Conservation (phyloP, 2,329 filamentous ascomycete genomes). For the Fusarium sulawesiense region DNA sequence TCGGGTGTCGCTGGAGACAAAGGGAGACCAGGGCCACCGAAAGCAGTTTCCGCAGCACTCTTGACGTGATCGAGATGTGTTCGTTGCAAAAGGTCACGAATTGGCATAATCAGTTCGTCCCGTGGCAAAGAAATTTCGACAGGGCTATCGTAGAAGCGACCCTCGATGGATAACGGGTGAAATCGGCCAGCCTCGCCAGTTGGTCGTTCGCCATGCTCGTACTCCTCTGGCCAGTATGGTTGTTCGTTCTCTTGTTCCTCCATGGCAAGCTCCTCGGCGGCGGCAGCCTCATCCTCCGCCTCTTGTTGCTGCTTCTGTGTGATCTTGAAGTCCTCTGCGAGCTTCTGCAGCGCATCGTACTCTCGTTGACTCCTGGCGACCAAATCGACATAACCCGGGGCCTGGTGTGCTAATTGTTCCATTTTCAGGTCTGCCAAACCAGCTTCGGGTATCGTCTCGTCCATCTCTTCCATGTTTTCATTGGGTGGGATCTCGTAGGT, state of each 20-base stretch:
- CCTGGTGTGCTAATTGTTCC: conserved; percentile 45
- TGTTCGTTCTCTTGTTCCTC: conserved; percentile 44
- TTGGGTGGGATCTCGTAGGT: conserved; percentile 55
- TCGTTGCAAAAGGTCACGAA: conserved; percentile 74
- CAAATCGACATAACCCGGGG: conserved; percentile 57
- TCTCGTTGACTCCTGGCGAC: conserved; percentile 66
- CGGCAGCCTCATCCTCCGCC: conserved; percentile 47
- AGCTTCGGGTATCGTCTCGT: conserved; percentile 11
- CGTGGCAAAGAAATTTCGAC: conserved; percentile 80
- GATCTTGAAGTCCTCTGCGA: conserved; percentile 68
- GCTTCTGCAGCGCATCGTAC: conserved; percentile 65
- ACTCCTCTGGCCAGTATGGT: conserved; percentile 48
- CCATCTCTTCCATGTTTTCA: conserved; percentile 38
- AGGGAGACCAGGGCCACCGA: conserved; percentile 82
- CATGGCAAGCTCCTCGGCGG: conserved; percentile 52
- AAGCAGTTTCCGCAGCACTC: conserved; percentile 75
- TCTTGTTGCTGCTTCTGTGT: conserved; percentile 52
- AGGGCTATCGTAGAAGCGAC: conserved; percentile 79
- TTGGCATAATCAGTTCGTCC: conserved; percentile 74
- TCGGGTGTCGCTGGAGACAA: conserved; percentile 78
- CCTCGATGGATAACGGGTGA: conserved; percentile 79
- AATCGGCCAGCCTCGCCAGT: conserved; percentile 60
- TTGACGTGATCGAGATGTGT: conserved; percentile 80
- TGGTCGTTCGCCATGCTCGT: conserved; percentile 50
- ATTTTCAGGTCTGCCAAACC: conserved; percentile 25